Evolutionary conservation across 2,329 filamentous ascomycete genomes (phyloP).

Genomic region (Colletotrichum sp.): DNA sequence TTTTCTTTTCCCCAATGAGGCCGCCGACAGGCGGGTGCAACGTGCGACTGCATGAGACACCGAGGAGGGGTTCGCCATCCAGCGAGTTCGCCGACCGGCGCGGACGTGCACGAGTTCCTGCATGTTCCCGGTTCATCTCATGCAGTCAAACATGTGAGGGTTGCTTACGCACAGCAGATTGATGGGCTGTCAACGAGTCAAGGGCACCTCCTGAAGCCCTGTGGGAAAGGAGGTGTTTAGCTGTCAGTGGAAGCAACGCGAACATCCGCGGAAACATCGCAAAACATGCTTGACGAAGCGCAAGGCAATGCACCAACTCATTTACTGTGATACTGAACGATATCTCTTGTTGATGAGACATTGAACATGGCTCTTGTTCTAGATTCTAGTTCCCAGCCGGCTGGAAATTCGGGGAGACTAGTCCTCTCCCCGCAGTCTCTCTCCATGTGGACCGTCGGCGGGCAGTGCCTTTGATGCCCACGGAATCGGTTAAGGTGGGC

Average conservation of each 20-base stretch:
- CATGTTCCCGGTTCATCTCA: neutral
- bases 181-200: neutral
- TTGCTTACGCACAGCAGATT: neutral
- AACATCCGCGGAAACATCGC: neutral
- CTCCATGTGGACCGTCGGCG: neutral
- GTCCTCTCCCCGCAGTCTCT: neutral
- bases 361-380: neutral
- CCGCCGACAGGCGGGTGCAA: neutral
- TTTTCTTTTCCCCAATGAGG: neutral
- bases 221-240: neutral
- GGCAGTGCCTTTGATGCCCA: neutral
- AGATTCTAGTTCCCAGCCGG: neutral
- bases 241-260: neutral
- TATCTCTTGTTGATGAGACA: neutral
- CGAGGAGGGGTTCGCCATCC: neutral
- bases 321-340: neutral
- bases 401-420: neutral
- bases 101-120: neutral
- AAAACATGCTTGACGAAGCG: neutral
- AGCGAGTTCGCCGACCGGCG: neutral
- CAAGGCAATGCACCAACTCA: neutral
- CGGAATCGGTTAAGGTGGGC: neutral
- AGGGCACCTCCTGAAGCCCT: neutral
- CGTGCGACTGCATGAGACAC: neutral
- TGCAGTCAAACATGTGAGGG: neutral